Base-by-base conservation (phyloP, 2,329 filamentous ascomycete species). In the Xylariaceae sp. region DNA sequence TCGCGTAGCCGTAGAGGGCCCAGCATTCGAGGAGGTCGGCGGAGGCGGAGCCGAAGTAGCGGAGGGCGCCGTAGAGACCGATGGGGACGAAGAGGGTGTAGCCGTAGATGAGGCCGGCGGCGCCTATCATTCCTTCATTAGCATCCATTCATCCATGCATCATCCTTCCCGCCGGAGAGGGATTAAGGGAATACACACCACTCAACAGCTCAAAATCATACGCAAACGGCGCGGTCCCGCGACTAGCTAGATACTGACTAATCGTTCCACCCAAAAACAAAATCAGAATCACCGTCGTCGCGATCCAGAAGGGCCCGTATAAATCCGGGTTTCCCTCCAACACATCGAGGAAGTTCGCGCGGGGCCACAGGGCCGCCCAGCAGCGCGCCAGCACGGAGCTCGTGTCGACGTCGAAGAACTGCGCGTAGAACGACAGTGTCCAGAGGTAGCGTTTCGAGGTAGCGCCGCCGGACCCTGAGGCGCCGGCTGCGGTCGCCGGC, bases 391-490 rank as follows among this genome's bases (percentile, higher is more conserved):
- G 78, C 17, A 99, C 92, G 56, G 94, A 90, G 61, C 84, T 87
- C 1, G 94, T 97, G 77, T 99, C 94, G 65, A 99, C 93, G 72
- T 99, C 94, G 78, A 99, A 99, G 84, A 94, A 97, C 77, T 96
- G 94, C 58, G 92, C 86, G 78, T 99, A 99, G 80, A 96, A 99
- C 59, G 86, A 86, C 63, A 97, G 80, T 51, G 87, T 87, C 94
- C 94, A 99, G 65, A 97, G 88, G 78, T 88, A 92, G 71, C 90
- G 90, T 77, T 97, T 97, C 61, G 84, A 82, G 13, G 68, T 67
- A 7, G 71, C 68, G 23, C 37, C 57, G 18, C 72, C 5, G 73
- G 73, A 15, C 77, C 53, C 49, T 15, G 75, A 68, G 1, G 68
- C 17, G 78, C 41, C 9, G 18, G 30, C 74, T 2, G 83, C 77